Conservation (phyloP, 2,329 filamentous ascomycete genomes). For the Trichoderma asperellum region DNA sequence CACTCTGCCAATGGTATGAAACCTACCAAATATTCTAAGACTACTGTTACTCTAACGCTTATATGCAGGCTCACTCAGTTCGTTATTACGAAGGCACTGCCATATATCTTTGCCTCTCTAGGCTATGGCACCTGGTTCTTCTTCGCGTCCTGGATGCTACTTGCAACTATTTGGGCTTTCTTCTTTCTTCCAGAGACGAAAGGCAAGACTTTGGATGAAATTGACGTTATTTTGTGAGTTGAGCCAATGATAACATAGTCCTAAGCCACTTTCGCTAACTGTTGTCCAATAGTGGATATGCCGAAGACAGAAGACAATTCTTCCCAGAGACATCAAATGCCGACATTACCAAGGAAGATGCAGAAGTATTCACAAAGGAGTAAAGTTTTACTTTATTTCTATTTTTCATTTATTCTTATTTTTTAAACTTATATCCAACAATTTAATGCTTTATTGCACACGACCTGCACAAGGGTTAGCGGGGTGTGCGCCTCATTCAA, state of each 20-base stretch:
- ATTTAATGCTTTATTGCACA: not conserved
- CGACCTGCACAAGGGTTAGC: not conserved
- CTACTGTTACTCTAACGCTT: not conserved
- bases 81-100: conserved; percentile 49
- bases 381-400: not conserved
- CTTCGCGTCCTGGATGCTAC: conserved; percentile 57
- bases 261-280: not conserved
- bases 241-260: not conserved
- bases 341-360: conserved; percentile 21
- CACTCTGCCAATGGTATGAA: conserved; percentile 45
- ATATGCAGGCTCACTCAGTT: conserved; percentile 45
- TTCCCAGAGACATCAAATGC: not conserved
- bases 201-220: conserved; percentile 56
- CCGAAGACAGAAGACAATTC: conserved; percentile 17
- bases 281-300: conserved; percentile 7
- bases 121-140: conserved; percentile 61
- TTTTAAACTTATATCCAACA: not conserved
- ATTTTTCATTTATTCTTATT: not conserved
- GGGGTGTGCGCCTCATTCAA: not conserved
- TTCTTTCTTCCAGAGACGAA: conserved; percentile 61
- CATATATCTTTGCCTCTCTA: conserved; percentile 50
- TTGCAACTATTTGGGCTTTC: conserved; percentile 53
- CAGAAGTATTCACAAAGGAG: conserved; percentile 22
- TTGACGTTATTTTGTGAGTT: conserved; percentile 48
- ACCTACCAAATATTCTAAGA: not conserved